These are phyloP conservation scores for Mychonastes homosphaera DNA, from an alignment of 139 green algal species.

Conservation along the genomic window DNA sequence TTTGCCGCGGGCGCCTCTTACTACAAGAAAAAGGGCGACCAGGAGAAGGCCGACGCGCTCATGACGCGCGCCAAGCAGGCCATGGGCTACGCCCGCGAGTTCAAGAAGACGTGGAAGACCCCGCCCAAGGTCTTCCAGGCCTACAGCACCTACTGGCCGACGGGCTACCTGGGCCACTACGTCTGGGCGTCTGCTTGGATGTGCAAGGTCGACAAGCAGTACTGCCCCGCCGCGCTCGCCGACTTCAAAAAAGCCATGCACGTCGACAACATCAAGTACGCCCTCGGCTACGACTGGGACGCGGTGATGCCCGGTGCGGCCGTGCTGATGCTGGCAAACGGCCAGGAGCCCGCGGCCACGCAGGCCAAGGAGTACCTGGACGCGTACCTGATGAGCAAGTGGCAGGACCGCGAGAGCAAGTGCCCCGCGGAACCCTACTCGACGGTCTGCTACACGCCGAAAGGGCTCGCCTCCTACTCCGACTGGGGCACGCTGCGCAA, in stretches of 20 bases:
- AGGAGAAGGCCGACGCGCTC: constrained; percentile 25
- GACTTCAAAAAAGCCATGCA: constrained; percentile 1
- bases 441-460: constrained; percentile 18
- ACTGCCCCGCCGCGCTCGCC: constrained; percentile 1
- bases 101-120: constrained; percentile 13
- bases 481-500: constrained; percentile 24
- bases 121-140: constrained; percentile 11
- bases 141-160: constrained; percentile 13
- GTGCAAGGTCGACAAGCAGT: constrained; percentile 9
- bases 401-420: constrained; percentile 16
- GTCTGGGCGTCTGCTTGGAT: constrained; percentile 15
- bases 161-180: constrained; percentile 8
- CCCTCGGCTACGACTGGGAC: constrained; percentile 14
- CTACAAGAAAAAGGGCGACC: constrained; percentile 14
- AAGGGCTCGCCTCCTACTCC: constrained; percentile 16
- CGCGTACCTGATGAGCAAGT: constrained; percentile 15
- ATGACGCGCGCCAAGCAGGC: constrained; percentile 18
- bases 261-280: constrained; percentile 19
- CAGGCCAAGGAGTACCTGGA: constrained; percentile 14
- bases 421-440: constrained; percentile 16
- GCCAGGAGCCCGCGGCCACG: not conserved
- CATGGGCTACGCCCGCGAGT: constrained; percentile 23
- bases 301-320: constrained; percentile 12
- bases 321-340: constrained; percentile 3
- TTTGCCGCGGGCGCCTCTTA: constrained; percentile 17